Conservation (phyloP, 2,329 filamentous ascomycete genomes). For the Aspergillus pseudoviridinutans region DNA sequence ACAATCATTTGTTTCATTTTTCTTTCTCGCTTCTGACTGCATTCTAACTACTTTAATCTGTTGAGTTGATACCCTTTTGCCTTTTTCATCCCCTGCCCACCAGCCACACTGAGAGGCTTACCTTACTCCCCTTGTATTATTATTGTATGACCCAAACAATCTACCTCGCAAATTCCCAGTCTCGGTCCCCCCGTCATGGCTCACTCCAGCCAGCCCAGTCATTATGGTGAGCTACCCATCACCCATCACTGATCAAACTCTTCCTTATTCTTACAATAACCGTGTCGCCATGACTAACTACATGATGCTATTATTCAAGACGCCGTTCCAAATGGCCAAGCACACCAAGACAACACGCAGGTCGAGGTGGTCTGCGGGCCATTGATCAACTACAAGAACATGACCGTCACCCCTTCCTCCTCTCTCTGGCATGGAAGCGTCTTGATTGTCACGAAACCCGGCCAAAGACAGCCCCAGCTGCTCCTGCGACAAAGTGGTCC, state of each 20-base stretch:
- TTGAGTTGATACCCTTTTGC: background rate
- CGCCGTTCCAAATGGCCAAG: constrained; percentile 19
- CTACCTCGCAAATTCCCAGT: background rate
- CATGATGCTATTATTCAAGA: constrained; percentile 4
- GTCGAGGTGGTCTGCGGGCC: constrained; percentile 47
- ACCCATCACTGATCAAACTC: background rate
- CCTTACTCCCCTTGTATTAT: background rate
- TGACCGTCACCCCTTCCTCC: constrained; percentile 33
- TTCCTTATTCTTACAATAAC: background rate
- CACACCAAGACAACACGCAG: constrained; percentile 16
- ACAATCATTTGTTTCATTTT: background rate
- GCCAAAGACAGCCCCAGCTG: constrained; percentile 60
- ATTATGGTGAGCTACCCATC: background rate
- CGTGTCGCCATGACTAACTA: background rate
- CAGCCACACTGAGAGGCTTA: background rate
- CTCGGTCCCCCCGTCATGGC: background rate
- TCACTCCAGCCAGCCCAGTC: background rate
- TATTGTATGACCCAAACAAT: background rate
- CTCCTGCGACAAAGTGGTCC: constrained; percentile 39
- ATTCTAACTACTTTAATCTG: background rate
- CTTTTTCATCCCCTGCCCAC: background rate
- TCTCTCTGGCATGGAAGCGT: constrained; percentile 76
- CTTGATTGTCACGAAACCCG: constrained; percentile 73
- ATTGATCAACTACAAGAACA: constrained; percentile 47
- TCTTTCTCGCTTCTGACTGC: constrained; percentile 1